Conservation (phyloP, 2,329 filamentous ascomycete genomes). For the Geoglossum cookeanum region DNA sequence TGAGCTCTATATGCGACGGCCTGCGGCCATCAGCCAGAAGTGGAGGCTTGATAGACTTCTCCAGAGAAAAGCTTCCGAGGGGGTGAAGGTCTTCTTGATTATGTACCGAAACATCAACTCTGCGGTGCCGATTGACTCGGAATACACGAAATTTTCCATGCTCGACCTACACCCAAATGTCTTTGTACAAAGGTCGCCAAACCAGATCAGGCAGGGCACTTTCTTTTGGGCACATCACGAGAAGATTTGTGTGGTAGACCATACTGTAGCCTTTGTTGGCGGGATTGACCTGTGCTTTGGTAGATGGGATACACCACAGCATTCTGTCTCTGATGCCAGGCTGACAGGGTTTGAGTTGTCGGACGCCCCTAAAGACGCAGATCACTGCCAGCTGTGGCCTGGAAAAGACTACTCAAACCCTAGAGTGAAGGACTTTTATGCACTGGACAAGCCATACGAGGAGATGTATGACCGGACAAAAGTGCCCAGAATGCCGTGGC, state of each 20-base stretch:
- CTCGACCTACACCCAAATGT: constrained; percentile 91
- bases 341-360: constrained; percentile 78
- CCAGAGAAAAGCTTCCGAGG: constrained; percentile 84
- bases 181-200: constrained; percentile 87
- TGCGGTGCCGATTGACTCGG: constrained; percentile 91
- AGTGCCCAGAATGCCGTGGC: constrained; percentile 92
- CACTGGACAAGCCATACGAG: constrained; percentile 82
- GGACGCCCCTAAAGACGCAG: constrained; percentile 63
- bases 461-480: constrained; percentile 94
- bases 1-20: constrained; percentile 84
- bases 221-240: constrained; percentile 99
- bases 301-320: constrained; percentile 90
- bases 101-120: constrained; percentile 96
- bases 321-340: constrained; percentile 80
- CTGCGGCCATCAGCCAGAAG: constrained; percentile 90
- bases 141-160: constrained; percentile 92
- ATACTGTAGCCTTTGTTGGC: constrained; percentile 86
- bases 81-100: constrained; percentile 94
- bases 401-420: constrained; percentile 98
- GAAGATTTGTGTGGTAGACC: constrained; percentile 92
- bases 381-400: constrained; percentile 90
- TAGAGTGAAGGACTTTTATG: constrained; percentile 85
- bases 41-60: constrained; percentile 88
- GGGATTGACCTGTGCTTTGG: constrained; percentile 95
- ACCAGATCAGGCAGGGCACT: constrained; percentile 96